Conservation (phyloP, 176 grass and related monocot genomes). For the Aegilops speltoides region DNA sequence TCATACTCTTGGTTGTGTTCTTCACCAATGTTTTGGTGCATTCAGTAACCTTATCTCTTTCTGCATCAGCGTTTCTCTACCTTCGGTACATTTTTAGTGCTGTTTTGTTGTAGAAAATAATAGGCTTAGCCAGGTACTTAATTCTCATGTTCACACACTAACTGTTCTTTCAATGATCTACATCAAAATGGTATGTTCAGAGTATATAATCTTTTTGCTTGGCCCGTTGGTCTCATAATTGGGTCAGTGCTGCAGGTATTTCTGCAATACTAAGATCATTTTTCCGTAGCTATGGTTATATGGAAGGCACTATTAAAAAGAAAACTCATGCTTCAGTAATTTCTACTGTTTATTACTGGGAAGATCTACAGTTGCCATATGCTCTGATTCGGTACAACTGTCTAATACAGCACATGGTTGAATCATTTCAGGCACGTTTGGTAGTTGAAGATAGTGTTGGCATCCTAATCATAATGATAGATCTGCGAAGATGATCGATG, state of each 20-base stretch:
- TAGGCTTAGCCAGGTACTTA: background rate
- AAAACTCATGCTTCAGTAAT: background rate
- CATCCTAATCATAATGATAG: background rate
- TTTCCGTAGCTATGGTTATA: background rate
- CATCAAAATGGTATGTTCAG: background rate
- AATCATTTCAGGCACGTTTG: slow-evolving; percentile 27
- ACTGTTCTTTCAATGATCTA: background rate
- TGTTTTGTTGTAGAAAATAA: background rate
- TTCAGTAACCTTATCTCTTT: background rate
- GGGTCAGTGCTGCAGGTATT: background rate
- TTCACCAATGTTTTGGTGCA: background rate
- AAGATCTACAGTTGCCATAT: background rate
- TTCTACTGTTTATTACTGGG: background rate
- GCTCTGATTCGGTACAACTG: background rate
- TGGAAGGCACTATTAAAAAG: background rate
- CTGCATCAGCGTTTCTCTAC: background rate
- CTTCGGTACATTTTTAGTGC: background rate
- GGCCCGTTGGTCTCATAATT: background rate
- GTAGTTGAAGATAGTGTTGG: background rate
- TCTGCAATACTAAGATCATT: background rate
- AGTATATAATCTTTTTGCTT: background rate
- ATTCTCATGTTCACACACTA: background rate
- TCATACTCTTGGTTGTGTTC: background rate
- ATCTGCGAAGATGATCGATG: background rate
- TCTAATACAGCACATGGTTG: background rate